Percentiles rank a stretch among this genome's conserved stretches.
Evolutionary conservation across 1,139 yeast genomes (phyloP).

Genomic region (Meyerozyma athensensis): DNA sequence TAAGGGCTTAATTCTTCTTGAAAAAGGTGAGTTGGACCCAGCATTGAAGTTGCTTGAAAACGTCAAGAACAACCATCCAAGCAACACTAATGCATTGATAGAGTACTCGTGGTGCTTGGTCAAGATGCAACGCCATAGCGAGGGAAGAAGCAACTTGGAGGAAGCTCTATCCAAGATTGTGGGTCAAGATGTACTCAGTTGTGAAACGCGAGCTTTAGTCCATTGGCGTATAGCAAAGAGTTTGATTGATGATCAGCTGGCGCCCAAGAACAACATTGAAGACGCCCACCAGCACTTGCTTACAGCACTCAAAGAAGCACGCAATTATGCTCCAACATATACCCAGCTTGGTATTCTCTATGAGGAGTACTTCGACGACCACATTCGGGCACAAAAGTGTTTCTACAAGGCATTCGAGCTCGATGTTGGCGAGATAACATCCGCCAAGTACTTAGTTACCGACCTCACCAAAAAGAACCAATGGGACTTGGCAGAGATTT

Average conservation of each 20-base stretch:
- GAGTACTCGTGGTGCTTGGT: slow-evolving; percentile 82
- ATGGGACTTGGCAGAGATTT: slow-evolving; percentile 81
- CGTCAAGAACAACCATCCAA: slow-evolving; percentile 48
- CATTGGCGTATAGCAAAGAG: slow-evolving; percentile 75
- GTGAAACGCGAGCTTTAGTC: slow-evolving; percentile 54
- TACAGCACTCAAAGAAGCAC: slow-evolving; percentile 57
- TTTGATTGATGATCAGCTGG: slow-evolving; percentile 22
- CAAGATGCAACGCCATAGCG: slow-evolving; percentile 42
- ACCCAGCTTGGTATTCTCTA: slow-evolving; percentile 77
- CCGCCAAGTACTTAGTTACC: slow-evolving; percentile 70
- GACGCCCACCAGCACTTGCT: slow-evolving; percentile 50
- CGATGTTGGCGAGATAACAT: slow-evolving; percentile 66
- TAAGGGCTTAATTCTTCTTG: slow-evolving; percentile 71
- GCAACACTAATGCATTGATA: slow-evolving; percentile 55
- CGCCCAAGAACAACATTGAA: slow-evolving; percentile 9
- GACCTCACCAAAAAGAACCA: slow-evolving; percentile 63
- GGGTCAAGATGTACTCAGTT: slow-evolving; percentile 49
- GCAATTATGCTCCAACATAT: slow-evolving; percentile 69
- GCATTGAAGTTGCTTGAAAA: slow-evolving; percentile 51
- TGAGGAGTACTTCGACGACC: slow-evolving; percentile 52
- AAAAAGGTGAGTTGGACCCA: slow-evolving; percentile 49
- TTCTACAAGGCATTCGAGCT: slow-evolving; percentile 87
- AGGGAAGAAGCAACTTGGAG: slow-evolving; percentile 52
- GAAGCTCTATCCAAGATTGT: slow-evolving; percentile 38
- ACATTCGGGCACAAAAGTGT: slow-evolving; percentile 73